These are phyloP conservation scores for Adansonia digitata DNA, from an alignment of 345 rosid genomes.

Conservation along the genomic window DNA sequence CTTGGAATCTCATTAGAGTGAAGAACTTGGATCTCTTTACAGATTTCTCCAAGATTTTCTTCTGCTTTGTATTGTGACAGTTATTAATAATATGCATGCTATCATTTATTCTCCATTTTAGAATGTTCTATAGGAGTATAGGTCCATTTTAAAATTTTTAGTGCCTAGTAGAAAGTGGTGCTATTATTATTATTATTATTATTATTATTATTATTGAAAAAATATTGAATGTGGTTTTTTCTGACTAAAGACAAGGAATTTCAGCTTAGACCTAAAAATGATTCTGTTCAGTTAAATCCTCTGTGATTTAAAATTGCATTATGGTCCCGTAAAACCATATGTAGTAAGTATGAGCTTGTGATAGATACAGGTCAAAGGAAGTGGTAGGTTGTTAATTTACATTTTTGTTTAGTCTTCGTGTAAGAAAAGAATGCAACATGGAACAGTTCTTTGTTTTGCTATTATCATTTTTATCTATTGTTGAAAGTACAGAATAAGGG, in stretches of 20 bases:
- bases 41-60: background rate
- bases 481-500: background rate
- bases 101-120: background rate
- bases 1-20: background rate
- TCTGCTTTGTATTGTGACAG: background rate
- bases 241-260: no score
- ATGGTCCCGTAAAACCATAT: background rate
- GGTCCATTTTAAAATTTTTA: background rate
- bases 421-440: background rate
- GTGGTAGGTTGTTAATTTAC: background rate
- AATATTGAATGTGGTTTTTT: no score
- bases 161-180: background rate
- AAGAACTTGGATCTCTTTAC: background rate
- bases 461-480: background rate
- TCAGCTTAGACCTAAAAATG: background rate
- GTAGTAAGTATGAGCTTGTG: constrained; percentile 1
- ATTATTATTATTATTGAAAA: no score
- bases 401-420: background rate
- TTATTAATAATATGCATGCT: background rate
- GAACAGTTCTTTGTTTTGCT: background rate
- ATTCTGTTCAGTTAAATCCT: background rate
- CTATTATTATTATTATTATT: no score
- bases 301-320: background rate
- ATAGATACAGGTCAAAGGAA: background rate
- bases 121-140: background rate